Conservation (phyloP, 352 stramenopile genomes). For the Globisporangium viniferum region DNA sequence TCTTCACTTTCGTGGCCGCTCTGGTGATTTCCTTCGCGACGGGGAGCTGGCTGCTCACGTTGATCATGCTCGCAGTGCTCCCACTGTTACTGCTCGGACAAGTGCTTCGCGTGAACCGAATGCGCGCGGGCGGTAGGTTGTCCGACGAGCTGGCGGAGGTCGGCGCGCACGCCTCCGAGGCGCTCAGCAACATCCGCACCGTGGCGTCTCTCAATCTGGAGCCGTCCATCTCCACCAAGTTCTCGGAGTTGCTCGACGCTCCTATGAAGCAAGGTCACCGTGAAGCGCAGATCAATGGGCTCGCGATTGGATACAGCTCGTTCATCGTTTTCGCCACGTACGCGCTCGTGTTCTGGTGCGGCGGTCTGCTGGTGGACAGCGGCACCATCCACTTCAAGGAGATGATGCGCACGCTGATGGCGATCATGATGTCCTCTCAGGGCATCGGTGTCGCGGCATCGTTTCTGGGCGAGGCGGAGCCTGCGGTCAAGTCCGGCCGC, state of each 20-base stretch:
- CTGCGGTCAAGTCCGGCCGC: conserved; percentile 21
- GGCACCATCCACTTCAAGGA: conserved; percentile 37
- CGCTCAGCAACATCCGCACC: conserved; percentile 37
- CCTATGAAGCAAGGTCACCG: conserved; percentile 17
- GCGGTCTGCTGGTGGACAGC: conserved; percentile 32
- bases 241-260: conserved; percentile 21
- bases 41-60: conserved; percentile 16
- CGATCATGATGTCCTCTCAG: conserved; percentile 46
- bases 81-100: conserved; percentile 23
- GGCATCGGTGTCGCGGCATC: conserved; percentile 24
- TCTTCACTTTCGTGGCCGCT: conserved; percentile 31
- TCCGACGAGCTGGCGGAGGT: conserved; percentile 29
- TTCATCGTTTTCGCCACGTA: conserved; percentile 37
- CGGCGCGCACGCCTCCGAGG: conserved; percentile 40
- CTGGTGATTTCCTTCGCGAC: conserved; percentile 14
- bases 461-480: conserved; percentile 28
- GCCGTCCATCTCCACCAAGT: conserved; percentile 26
- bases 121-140: conserved; percentile 6
- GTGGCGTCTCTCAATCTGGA: conserved; percentile 39
- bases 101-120: conserved; percentile 23
- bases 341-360: conserved; percentile 58
- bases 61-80: conserved; percentile 19
- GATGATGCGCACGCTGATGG: conserved; percentile 45
- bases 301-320: conserved; percentile 66
- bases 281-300: conserved; percentile 28